A percentile compares a stretch with the other conserved stretches of the same genome.
Evolutionary conservation across 2,329 filamentous ascomycete genomes (phyloP).

Genomic region (Simplicillium sp.): DNA sequence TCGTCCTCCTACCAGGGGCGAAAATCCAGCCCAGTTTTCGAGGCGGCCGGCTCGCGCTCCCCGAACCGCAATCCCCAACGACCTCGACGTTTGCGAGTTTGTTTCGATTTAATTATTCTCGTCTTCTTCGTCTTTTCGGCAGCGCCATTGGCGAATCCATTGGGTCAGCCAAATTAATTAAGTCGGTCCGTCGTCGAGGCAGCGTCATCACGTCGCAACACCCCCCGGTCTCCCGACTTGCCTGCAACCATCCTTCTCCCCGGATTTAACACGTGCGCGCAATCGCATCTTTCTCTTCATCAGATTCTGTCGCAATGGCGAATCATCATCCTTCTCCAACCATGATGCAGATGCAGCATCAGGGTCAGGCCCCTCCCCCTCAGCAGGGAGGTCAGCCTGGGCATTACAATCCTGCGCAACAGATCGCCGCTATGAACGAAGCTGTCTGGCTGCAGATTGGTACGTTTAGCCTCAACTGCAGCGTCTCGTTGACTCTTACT

Average conservation of each 20-base stretch:
- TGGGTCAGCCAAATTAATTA: too few species aligned
- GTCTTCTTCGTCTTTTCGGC: too few species aligned
- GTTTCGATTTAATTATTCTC: too few species aligned
- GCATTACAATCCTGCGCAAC: constrained; percentile 59
- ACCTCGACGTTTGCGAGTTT: too few species aligned
- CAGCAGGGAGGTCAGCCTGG: constrained; percentile 40
- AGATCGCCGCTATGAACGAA: constrained; percentile 74
- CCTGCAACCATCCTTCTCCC: too few species aligned
- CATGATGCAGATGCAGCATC: constrained; percentile 57
- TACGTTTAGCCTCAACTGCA: constrained; percentile 29
- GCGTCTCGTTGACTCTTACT: constrained; percentile 12
- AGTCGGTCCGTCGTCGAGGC: too few species aligned
- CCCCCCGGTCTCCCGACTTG: too few species aligned
- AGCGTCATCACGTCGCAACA: too few species aligned
- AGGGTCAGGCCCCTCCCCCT: constrained; percentile 50
- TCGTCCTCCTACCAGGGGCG: constrained; percentile 2
- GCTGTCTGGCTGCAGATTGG: constrained; percentile 87
- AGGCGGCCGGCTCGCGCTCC: too few species aligned
- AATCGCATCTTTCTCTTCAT: neutral
- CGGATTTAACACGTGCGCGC: neutral
- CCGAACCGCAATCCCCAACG: too few species aligned
- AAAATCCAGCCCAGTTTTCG: too few species aligned
- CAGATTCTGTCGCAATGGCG: constrained; percentile 43
- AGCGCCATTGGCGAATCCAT: too few species aligned
- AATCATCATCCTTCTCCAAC: constrained; percentile 76